Base-by-base conservation (phyloP, 257 asterid genomes). In the Dorcoceras hygrometricum region DNA sequence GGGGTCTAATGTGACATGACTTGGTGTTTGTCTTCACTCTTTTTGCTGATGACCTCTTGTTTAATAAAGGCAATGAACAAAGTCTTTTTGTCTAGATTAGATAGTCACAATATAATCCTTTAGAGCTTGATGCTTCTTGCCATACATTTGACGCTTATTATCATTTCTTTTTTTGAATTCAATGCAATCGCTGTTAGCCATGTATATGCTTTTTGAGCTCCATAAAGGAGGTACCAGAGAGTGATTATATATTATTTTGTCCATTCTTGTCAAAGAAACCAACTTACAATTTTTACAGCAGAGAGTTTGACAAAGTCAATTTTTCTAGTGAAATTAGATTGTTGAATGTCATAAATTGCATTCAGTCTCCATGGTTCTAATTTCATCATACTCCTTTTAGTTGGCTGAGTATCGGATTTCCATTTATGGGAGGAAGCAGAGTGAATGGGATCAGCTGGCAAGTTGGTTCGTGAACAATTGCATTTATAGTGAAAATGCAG, bases 371-470 rank as follows among this genome's bases (percentile, higher is more conserved):
- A 8, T 63, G 51, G 23, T 71, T 79, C 71, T 70, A 50, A 66
- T 43, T 55, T 63, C 71, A 58, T 59, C 59, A 12, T 75, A 48
- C 54, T 62, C 28, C 63, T 77, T 69, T 61, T 82, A 91, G 97
- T 73, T 91, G 93, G 97, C 97, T 66, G 97, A 91, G 75, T 91
- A 91, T 71, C 82, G 97, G 64, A 81, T 91, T 64, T 91, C 97
- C 31, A 67, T 91, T 31, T 91, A 91, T 82, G 97, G 97, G 71
- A 85, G 97, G 77, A 88, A 91, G 64, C 93, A 88, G 74, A 88
- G 96, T 66, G 97, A 91, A 76, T 91, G 97, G 97, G 97, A 91
- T 70, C 96, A 89, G 77, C 82, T 91, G 57, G 97, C 96, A 23
- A 91, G 96, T 78, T 91, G 97, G 97, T 81, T 88, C 62, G 84